A percentile compares a stretch with the other conserved stretches of the same genome.
Evolutionary conservation across 139 green algal genomes (phyloP).

Genomic region (Penium margaritaceum): DNA sequence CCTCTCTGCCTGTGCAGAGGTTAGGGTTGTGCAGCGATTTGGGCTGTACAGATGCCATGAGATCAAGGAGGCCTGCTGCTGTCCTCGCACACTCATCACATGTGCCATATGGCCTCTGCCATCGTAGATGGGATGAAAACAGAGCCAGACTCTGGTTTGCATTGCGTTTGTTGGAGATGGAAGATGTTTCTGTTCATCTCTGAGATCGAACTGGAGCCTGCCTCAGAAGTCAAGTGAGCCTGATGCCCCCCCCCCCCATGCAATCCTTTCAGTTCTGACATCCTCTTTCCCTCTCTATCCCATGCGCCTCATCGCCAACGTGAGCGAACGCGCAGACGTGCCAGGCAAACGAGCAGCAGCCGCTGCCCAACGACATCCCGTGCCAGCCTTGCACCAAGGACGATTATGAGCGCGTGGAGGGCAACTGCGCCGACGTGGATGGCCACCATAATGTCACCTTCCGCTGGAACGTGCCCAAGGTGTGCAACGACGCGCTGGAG

Average conservation of each 20-base stretch:
- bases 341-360: constrained; percentile 11
- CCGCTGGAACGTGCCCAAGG: background rate
- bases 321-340: background rate
- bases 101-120: too few species aligned
- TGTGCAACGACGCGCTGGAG: constrained; percentile 1
- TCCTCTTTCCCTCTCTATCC: background rate
- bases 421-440: constrained; percentile 10
- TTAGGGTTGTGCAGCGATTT: too few species aligned
- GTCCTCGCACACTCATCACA: too few species aligned
- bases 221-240: too few species aligned
- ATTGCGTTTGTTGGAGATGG: background rate
- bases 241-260: background rate
- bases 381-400: constrained; percentile 13
- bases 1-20: too few species aligned
- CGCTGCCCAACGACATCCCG: constrained; percentile 10
- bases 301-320: background rate
- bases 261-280: background rate
- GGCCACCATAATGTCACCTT: constrained; percentile 27
- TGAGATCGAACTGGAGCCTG: too few species aligned
- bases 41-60: too few species aligned
- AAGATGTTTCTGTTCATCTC: background rate
- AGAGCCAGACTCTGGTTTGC: too few species aligned
- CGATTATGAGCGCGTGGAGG: background rate
- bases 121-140: background rate
- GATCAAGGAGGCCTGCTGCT: too few species aligned